phyloP scores from a whole-genome alignment of 106 monocot species.

The Xerophyta viscosa region DNA sequence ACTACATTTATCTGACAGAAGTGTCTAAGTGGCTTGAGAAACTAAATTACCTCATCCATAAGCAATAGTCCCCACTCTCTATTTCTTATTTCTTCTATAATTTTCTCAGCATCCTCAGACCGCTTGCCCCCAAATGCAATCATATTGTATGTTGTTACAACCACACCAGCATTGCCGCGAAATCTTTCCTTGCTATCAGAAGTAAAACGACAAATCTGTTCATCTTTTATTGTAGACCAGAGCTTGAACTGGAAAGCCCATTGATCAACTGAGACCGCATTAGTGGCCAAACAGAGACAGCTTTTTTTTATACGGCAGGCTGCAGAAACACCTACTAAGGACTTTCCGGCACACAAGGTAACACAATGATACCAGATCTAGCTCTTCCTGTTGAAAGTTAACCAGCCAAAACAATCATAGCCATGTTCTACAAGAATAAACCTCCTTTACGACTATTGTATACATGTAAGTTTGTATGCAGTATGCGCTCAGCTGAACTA shows the following conservation, averaged over 20 bases:
- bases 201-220: conserved; percentile 94
- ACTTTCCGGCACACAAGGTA: conserved; percentile 99
- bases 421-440: too few species aligned
- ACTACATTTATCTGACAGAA: too few species aligned
- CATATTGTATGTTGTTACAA: conserved; percentile 99
- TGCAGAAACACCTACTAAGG: conserved; percentile 96
- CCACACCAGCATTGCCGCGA: conserved; percentile 93
- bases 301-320: conserved; percentile 90
- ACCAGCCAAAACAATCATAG: too few species aligned
- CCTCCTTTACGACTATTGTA: too few species aligned
- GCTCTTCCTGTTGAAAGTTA: conserved; percentile 71
- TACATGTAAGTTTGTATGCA: too few species aligned
- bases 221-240: conserved; percentile 94
- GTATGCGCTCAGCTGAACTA: too few species aligned
- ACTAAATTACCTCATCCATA: conserved; percentile 79
- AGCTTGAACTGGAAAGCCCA: conserved; percentile 99
- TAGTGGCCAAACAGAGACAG: conserved; percentile 91
- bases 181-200: conserved; percentile 97
- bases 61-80: conserved; percentile 99
- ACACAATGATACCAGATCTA: conserved; percentile 97
- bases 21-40: not conserved
- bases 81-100: conserved; percentile 98
- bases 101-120: conserved; percentile 97
- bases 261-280: conserved; percentile 99
- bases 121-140: conserved; percentile 97